A percentile compares a stretch with the other conserved stretches of the same genome.
phyloP scores from a whole-genome alignment of 2,329 filamentous ascomycete species.

The Nemania bipapillata region DNA sequence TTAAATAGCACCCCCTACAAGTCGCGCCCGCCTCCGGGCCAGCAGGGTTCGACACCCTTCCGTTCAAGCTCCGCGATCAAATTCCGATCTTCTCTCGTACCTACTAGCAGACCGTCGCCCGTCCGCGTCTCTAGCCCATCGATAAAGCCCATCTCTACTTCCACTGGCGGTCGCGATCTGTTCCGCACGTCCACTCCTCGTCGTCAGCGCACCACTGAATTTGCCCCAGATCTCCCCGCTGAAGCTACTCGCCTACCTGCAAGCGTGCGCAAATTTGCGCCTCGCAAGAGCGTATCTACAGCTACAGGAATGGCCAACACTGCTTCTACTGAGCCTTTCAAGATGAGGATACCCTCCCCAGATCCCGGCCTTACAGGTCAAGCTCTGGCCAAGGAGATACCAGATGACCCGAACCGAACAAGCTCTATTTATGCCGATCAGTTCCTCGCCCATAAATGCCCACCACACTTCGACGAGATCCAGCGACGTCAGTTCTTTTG shows the following conservation, averaged over 20 bases:
- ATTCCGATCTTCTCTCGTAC: slow-evolving; percentile 52
- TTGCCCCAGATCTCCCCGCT: slow-evolving; percentile 48
- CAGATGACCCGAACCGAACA: slow-evolving; percentile 62
- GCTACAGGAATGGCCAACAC: slow-evolving; percentile 63
- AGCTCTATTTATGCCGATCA: slow-evolving; percentile 70
- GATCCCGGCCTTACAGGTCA: slow-evolving; percentile 67
- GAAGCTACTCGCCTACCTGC: slow-evolving; percentile 42
- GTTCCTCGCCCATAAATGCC: slow-evolving; percentile 67
- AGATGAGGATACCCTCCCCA: slow-evolving; percentile 68
- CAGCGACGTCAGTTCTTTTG: slow-evolving; percentile 72
- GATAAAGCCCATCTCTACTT: slow-evolving; percentile 40
- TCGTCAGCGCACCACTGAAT: slow-evolving; percentile 44
- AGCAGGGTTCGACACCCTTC: slow-evolving; percentile 49
- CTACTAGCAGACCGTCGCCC: slow-evolving; percentile 46
- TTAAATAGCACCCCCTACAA: slow-evolving; percentile 47
- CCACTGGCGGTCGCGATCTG: slow-evolving; percentile 46
- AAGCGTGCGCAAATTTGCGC: slow-evolving; percentile 47
- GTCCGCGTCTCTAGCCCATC: slow-evolving; percentile 40
- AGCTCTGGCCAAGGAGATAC: slow-evolving; percentile 64
- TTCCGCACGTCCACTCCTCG: slow-evolving; percentile 50
- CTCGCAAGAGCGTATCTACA: slow-evolving; percentile 58
- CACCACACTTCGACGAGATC: slow-evolving; percentile 66
- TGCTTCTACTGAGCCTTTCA: slow-evolving; percentile 64
- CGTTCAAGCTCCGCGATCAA: slow-evolving; percentile 46
- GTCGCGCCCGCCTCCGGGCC: slow-evolving; percentile 46